These are phyloP conservation scores for Taiozyma sp. DNA, from an alignment of 1,139 yeast genomes.

Conservation along the genomic window DNA sequence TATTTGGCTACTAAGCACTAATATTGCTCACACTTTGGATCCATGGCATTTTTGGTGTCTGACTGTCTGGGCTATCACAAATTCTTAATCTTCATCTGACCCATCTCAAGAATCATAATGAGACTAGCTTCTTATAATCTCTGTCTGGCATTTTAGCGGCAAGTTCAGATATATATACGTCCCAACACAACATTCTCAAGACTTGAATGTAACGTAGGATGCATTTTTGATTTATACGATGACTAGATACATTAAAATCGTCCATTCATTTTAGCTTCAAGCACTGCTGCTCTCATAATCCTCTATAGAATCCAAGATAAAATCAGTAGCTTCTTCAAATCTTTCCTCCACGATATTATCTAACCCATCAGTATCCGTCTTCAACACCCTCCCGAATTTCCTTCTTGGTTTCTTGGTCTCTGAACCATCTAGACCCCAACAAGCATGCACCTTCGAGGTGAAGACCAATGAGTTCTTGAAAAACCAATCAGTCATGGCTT, in stretches of 20 bases:
- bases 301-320: constrained; percentile 67
- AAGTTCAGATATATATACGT: no score
- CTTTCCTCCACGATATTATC: constrained; percentile 77
- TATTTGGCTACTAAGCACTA: no score
- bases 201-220: no score
- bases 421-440: constrained; percentile 59
- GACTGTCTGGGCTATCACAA: no score
- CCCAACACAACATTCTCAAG: no score
- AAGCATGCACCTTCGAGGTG: constrained; percentile 66
- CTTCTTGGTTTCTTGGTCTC: constrained; percentile 75
- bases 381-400: constrained; percentile 84
- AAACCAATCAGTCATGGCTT: constrained; percentile 87
- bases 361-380: constrained; percentile 67
- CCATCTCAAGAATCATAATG: no score
- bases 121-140: no score
- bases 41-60: no score
- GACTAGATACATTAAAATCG: not conserved
- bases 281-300: constrained; percentile 26
- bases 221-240: not conserved
- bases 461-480: constrained; percentile 82
- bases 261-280: not conserved
- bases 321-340: constrained; percentile 82
- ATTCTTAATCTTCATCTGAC: no score
- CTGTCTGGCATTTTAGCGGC: no score
- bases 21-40: no score